Evolutionary conservation across 2,329 filamentous ascomycete species (phyloP), one percentile per base, ranked within the genome.

Genomic region (Fusarium sp.): DNA sequence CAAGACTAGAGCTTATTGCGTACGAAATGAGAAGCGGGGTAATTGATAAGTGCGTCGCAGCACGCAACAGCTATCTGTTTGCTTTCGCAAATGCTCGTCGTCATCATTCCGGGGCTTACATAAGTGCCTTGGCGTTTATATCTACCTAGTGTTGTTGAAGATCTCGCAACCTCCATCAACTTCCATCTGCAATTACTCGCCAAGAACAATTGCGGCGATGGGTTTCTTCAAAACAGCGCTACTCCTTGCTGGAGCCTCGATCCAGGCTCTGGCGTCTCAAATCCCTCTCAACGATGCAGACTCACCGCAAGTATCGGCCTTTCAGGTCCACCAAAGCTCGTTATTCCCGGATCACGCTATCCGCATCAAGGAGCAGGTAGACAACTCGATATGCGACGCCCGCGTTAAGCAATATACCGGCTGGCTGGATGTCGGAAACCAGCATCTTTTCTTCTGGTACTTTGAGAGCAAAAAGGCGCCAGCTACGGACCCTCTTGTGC

Each of bases 371-470:
- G 65, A 71, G 14, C 69, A 71, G 33, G 37, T 53, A 1, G 56
- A 65, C 6, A 17, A 51, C 14, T 48, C 52, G 3, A 64, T 71
- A 7, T 71, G 69, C 15, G 59, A 71, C 7, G 67, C 68, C 2
- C 65, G 60, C 1, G 65, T 68, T 3, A 71, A 71, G 44, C 69
- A 71, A 19, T 71, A 70, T 30, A 71, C 68, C 0, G 69, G 69
- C 1, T 71, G 68, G 69, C 51, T 71, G 0, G 68, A 71, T 13
- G 20, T 59, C 0, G 56, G 50, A 9, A 62, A 54, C 3, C 67
- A 71, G 41, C 69, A 71, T 11, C 58, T 71, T 1, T 71, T 71
- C 39, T 71, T 71, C 32, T 71, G 69, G 69, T 71, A 71, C 8
- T 54, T 71, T 19, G 69, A 71, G n/a, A 71, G 69, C 20, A 44